Base-by-base conservation (phyloP, 768 basidiomycete species). In the Tephrocybe sp. region DNA sequence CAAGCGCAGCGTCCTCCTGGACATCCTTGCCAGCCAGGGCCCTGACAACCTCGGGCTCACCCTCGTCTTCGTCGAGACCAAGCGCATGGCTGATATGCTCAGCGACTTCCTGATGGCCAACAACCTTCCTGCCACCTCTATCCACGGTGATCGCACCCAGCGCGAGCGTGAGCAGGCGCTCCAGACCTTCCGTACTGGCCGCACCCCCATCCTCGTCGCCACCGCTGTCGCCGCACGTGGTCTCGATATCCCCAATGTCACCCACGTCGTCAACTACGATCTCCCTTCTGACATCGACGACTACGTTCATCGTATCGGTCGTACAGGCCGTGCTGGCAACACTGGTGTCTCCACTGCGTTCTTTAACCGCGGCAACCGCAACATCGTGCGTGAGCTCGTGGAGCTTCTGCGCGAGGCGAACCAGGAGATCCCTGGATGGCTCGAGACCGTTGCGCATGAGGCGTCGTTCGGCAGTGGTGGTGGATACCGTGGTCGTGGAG, bases 201-300 rank as follows among this genome's bases (percentile, higher is more conserved):
- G 90, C 51, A 97, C 97, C 0, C 97, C 97, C 28, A 88, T 98
- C 71, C 76, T 99, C 62, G 97, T 99, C 51, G 97, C 97, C 36
- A 99, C 97, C 12, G 97, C 97, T 45, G 97, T 99, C 50, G 97
- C 97, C 28, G 97, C 97, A 50, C 93, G 97, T 76, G 97, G 97
- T 65, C 84, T 99, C 60, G 97, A 99, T 72, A 98, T 99, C 62
- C 97, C 97, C 56, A 97, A 99, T 70, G 97, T 99, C 65, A 97
- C 91, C 14, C 97, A 98, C 68, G 97, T 99, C 64, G 80, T 98
- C 76, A 96, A 98, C 70, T 98, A 98, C 71, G 97, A 98, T 68
- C 78, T 99, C 4, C 97, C 97, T 11, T 89, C 89, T 54, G 97
- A 98, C 73, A 95, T 99, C 57, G 97, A 98, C 65, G 97, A 99